Conservation (phyloP, 2,329 filamentous ascomycete genomes). For the Aspergillus chevalieri region DNA sequence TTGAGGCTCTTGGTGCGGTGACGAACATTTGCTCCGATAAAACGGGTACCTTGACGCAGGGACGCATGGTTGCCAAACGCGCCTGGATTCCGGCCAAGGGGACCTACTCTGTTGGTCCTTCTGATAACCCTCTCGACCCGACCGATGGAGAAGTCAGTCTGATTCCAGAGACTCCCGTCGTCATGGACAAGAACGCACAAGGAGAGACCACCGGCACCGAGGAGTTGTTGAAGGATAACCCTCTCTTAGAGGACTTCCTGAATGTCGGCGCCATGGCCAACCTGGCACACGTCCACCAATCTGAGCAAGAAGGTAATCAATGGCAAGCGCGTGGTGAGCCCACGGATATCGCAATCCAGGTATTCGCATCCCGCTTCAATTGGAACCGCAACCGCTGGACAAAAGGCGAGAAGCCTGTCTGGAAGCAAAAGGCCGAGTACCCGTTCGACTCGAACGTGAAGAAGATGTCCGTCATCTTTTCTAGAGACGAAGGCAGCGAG, state of each 20-base stretch:
- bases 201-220: slow-evolving; percentile 20
- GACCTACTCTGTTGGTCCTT: slow-evolving; percentile 52
- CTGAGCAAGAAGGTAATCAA: slow-evolving; percentile 36
- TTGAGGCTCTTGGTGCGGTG: slow-evolving; percentile 58
- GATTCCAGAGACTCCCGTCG: slow-evolving; percentile 24
- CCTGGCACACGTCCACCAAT: slow-evolving; percentile 56
- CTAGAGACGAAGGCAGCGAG: slow-evolving; percentile 14
- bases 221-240: slow-evolving; percentile 42
- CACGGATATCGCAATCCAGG: slow-evolving; percentile 69
- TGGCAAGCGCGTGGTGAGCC: slow-evolving; percentile 63
- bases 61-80: slow-evolving; percentile 58
- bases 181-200: slow-evolving; percentile 22
- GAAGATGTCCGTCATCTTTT: slow-evolving; percentile 68
- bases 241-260: slow-evolving; percentile 50
- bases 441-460: slow-evolving; percentile 70
- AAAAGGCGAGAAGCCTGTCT: slow-evolving; percentile 45
- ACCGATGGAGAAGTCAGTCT: slow-evolving; percentile 45
- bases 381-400: slow-evolving; percentile 53
- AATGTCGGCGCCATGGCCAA: slow-evolving; percentile 61
- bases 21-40: slow-evolving; percentile 55
- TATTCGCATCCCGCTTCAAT: slow-evolving; percentile 64
- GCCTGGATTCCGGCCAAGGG: slow-evolving; percentile 55
- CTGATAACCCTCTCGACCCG: slow-evolving; percentile 53
- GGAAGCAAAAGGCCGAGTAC: slow-evolving; percentile 60
- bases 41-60: slow-evolving; percentile 57